Conservation (phyloP, 305 asterid genomes). For the Vinca major region DNA sequence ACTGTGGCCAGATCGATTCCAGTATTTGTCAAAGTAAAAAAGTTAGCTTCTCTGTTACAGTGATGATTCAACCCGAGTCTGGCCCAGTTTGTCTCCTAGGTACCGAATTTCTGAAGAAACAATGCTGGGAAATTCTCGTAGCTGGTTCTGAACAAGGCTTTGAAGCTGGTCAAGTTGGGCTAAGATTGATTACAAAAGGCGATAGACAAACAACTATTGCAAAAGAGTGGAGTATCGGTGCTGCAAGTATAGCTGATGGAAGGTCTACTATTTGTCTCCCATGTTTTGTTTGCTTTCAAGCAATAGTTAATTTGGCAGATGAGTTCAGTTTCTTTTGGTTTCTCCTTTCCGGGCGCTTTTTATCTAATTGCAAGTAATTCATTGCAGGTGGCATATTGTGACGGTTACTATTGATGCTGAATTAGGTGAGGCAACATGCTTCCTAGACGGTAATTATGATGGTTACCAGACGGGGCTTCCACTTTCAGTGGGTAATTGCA, state of each 20-base stretch:
- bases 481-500: slow-evolving; percentile 56
- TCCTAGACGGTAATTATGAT: slow-evolving; percentile 88
- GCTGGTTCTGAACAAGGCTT: slow-evolving; percentile 99
- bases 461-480: slow-evolving; percentile 89
- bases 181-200: slow-evolving; percentile 80
- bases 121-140: slow-evolving; percentile 94
- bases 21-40: slow-evolving; percentile 71
- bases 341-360: background rate
- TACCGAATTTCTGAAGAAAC: slow-evolving; percentile 75
- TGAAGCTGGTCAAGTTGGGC: slow-evolving; percentile 98
- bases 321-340: background rate
- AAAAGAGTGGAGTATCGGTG: slow-evolving; percentile 93
- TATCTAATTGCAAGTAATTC: slow-evolving; percentile 6
- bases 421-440: slow-evolving; percentile 94
- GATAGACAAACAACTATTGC: slow-evolving; percentile 87
- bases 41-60: slow-evolving; percentile 75
- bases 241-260: slow-evolving; percentile 94
- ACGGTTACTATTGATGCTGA: slow-evolving; percentile 94
- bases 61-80: slow-evolving; percentile 97
- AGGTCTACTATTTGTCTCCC: slow-evolving; percentile 39
- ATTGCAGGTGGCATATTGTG: slow-evolving; percentile 91
- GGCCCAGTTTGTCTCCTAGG: slow-evolving; percentile 97
- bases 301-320: background rate
- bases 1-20: slow-evolving; percentile 80
- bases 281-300: background rate